Percentiles rank a stretch among this genome's conserved stretches.
These are phyloP conservation scores for Lizanozyma gosingica DNA, from an alignment of 1,139 yeast genomes.

Conservation along the genomic window DNA sequence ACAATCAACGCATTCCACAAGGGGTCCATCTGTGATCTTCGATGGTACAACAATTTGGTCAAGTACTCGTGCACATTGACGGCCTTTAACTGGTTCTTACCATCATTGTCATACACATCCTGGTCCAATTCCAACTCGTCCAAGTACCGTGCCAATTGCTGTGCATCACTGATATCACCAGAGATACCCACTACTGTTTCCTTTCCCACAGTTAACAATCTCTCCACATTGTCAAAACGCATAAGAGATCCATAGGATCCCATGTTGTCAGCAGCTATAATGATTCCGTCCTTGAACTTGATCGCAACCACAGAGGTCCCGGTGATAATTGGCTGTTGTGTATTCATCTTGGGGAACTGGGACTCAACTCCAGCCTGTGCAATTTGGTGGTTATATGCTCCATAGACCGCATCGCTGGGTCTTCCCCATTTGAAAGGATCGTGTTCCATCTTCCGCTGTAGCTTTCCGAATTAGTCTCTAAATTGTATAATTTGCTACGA, in stretches of 20 bases:
- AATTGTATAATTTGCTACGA: too few relatives aligned
- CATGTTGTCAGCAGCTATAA: slow-evolving; percentile 91
- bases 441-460: slow-evolving; percentile 75
- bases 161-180: slow-evolving; percentile 94
- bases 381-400: slow-evolving; percentile 63
- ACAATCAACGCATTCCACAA: slow-evolving; percentile 92
- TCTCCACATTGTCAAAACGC: slow-evolving; percentile 76
- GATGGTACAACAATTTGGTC: slow-evolving; percentile 72
- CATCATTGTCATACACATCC: slow-evolving; percentile 73
- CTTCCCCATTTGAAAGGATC: slow-evolving; percentile 95
- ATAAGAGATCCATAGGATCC: slow-evolving; percentile 92
- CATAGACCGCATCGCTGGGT: slow-evolving; percentile 76
- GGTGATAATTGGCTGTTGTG: slow-evolving; percentile 91
- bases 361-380: slow-evolving; percentile 40
- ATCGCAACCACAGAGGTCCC: slow-evolving; percentile 93
- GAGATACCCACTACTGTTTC: slow-evolving; percentile 88
- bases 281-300: slow-evolving; percentile 83
- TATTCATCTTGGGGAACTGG: slow-evolving; percentile 65
- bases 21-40: slow-evolving; percentile 92
- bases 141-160: slow-evolving; percentile 64
- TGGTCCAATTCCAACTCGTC: slow-evolving; percentile 63
- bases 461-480: too few relatives aligned
- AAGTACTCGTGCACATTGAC: slow-evolving; percentile 84
- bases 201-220: slow-evolving; percentile 74
- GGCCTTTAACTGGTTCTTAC: slow-evolving; percentile 67